phyloP scores from a whole-genome alignment of 495 filamentous ascomycete genomes.

The Aspergillus leporis region DNA sequence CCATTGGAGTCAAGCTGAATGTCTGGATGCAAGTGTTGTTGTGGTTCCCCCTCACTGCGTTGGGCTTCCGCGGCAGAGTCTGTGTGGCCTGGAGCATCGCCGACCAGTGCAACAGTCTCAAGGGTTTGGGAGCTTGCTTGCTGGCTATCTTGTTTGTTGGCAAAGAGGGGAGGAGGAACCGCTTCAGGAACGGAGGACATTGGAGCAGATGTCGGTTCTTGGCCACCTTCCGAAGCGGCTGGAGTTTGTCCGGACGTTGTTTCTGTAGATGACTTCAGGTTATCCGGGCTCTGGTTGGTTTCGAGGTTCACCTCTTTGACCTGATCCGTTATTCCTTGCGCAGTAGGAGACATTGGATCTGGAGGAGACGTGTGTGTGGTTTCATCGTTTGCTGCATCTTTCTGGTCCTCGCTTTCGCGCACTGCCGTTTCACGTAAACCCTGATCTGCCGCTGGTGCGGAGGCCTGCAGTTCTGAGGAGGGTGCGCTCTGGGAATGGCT shows the following conservation, averaged over 20 bases:
- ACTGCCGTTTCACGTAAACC: constrained; percentile 25
- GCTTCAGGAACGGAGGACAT: constrained; percentile 63
- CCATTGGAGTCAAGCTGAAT: constrained; percentile 64
- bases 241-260: constrained; percentile 10
- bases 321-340: constrained; percentile 50
- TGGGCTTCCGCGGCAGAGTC: constrained; percentile 25
- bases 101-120: constrained; percentile 22
- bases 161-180: constrained; percentile 67
- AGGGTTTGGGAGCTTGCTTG: constrained; percentile 19
- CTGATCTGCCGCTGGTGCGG: background rate
- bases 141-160: constrained; percentile 30
- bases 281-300: constrained; percentile 23
- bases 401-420: constrained; percentile 18
- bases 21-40: constrained; percentile 36
- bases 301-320: constrained; percentile 55
- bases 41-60: constrained; percentile 34
- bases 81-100: constrained; percentile 24
- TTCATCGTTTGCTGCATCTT: background rate
- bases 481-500: constrained; percentile 13
- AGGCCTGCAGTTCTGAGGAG: background rate
- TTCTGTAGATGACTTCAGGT: constrained; percentile 10
- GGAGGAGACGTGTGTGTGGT: constrained; percentile 16
- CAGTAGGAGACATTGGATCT: constrained; percentile 49
- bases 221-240: constrained; percentile 8
- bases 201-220: constrained; percentile 21